Base-by-base conservation (phyloP, 1,139 yeast genomes). In the Hansenula sp. region DNA sequence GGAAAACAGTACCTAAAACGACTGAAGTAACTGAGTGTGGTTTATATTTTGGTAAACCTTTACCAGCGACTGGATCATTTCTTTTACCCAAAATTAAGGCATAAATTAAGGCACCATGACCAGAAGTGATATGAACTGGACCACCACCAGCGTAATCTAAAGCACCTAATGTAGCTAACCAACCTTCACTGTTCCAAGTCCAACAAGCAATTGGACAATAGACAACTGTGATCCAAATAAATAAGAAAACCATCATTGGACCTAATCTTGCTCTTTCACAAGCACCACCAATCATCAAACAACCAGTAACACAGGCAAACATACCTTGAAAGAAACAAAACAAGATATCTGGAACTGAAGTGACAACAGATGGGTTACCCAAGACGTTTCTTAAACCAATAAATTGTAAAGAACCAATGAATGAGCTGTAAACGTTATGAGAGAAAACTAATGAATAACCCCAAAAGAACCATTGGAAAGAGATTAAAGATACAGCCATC, bases 121-220 rank as follows among this genome's bases (percentile, higher is more conserved):
- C 98, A 30, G 96, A 86, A 55, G 88, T 72, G 69, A 87, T 88
- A 68, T 92, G 98, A 45, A 92, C 97, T 48, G 97, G 96, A 47
- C 97, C 96, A 59, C 97, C 97, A 56, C 98, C 98, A 29, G 97
- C 97, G 61, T 87, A 92, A 67, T 92, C 98, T 45, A 88, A 75
- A 26, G 89, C 82, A 48, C 97, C 97, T 44, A 90, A 72, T 37
- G 67, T 69, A 42, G 73, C 76, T 50, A 90, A 73, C 97, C 97
- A 92, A 37, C 97, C 98, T 44, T 76, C 76, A 26, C 80, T 75
- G 62, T 90, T 92, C 97, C 97, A 92, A 24, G 95, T 85, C 97
- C 97, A 90, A 70, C 84, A 85, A 14, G 97, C 97, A 61, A 78
- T 71, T 44, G 97, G 97, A 62, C 95, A 84, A 72, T 92, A 92